phyloP scores from a whole-genome alignment of 2,329 filamentous ascomycete species.

The Hymenoscyphus scutula region DNA sequence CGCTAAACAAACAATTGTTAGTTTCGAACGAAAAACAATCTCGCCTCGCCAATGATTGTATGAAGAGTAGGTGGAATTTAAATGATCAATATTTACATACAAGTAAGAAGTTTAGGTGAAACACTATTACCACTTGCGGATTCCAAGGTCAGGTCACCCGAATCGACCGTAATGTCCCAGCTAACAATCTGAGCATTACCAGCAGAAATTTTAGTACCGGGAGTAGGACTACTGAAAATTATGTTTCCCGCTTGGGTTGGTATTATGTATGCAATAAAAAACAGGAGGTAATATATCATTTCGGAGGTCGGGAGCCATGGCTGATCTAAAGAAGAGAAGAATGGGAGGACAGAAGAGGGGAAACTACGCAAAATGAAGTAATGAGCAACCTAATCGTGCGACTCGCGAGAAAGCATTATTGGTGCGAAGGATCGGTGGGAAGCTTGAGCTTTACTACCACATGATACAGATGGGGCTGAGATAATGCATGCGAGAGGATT shows the following conservation, averaged over 20 bases:
- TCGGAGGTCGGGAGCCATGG: not conserved
- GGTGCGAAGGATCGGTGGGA: not conserved
- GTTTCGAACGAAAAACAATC: not conserved
- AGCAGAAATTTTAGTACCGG: not conserved
- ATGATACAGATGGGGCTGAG: conserved; percentile 1
- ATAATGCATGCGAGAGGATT: not conserved
- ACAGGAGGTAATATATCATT: not conserved
- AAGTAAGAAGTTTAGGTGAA: not conserved
- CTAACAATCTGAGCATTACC: not conserved
- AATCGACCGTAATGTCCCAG: conserved; percentile 8
- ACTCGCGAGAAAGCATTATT: not conserved
- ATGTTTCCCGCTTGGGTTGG: not conserved
- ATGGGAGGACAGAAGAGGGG: not conserved
- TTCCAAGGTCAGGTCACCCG: not conserved
- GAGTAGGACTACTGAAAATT: conserved; percentile 1
- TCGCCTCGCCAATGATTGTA: not conserved
- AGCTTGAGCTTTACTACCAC: not conserved
- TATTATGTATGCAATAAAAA: not conserved
- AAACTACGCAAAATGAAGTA: not conserved
- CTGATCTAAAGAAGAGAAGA: not conserved
- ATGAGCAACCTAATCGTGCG: not conserved
- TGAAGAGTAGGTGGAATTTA: not conserved
- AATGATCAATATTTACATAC: not conserved
- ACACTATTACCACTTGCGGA: not conserved
- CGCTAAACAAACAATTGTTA: conserved; percentile 2